Percentiles rank a stretch among this genome's conserved stretches.
These are phyloP conservation scores for Azolla pinnata DNA, from an alignment of 75 land plant species.

Conservation along the genomic window DNA sequence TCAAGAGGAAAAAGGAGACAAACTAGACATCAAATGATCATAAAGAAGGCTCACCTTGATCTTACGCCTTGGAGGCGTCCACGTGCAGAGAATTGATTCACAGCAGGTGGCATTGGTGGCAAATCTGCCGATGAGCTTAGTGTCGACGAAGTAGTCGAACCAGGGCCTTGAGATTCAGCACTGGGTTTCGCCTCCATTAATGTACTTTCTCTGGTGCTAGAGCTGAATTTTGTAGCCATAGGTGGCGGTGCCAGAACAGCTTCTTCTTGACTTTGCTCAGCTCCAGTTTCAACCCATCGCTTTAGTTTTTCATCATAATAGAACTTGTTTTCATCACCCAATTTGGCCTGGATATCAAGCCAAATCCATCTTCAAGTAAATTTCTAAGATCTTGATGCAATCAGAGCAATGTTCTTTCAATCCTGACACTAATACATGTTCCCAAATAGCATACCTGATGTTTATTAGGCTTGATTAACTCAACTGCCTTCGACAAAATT, in stretches of 20 bases:
- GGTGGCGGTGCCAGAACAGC: slow-evolving; percentile 81
- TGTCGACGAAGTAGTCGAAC: not conserved
- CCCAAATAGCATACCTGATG: too few relatives aligned
- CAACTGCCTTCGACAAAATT: slow-evolving; percentile 59
- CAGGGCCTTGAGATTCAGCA: not conserved
- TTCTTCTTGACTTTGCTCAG: slow-evolving; percentile 53
- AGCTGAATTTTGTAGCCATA: slow-evolving; percentile 17
- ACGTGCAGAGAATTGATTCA: slow-evolving; percentile 84
- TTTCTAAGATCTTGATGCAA: not conserved
- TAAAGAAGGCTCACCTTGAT: slow-evolving; percentile 44
- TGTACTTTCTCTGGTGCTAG: slow-evolving; percentile 26
- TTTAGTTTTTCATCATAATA: slow-evolving; percentile 93
- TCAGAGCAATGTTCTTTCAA: not conserved
- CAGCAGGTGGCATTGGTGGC: slow-evolving; percentile 74
- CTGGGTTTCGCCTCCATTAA: slow-evolving; percentile 11
- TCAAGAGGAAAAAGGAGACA: not conserved
- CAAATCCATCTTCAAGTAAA: not conserved
- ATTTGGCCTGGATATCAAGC: slow-evolving; percentile 57
- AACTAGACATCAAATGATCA: not conserved
- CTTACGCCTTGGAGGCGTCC: slow-evolving; percentile 69
- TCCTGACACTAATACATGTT: too few relatives aligned
- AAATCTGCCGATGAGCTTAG: slow-evolving; percentile 38
- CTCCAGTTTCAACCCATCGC: slow-evolving; percentile 97
- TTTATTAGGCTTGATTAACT: slow-evolving; percentile 24
- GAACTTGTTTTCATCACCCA: slow-evolving; percentile 88